Percentiles rank a stretch among this genome's conserved stretches.
phyloP scores from a whole-genome alignment of 176 grass and related monocot genomes.

The Zea mays region DNA sequence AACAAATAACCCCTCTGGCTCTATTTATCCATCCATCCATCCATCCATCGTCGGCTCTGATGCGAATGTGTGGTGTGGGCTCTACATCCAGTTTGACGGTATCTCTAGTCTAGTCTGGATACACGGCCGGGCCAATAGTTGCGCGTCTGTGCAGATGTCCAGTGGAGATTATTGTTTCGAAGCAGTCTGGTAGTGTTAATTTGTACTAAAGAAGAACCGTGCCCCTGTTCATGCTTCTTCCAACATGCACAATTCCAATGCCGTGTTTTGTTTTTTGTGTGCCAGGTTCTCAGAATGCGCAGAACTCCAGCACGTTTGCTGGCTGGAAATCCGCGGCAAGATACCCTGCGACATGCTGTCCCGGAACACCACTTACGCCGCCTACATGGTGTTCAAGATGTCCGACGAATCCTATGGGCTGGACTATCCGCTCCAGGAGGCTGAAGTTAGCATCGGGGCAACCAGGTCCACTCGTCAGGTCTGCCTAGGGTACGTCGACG shows the following conservation, averaged over 20 bases:
- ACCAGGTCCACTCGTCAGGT: background rate
- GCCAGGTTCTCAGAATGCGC: slow-evolving; percentile 47
- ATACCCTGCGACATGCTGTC: slow-evolving; percentile 49
- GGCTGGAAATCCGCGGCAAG: slow-evolving; percentile 55
- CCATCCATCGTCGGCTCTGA: too few relatives aligned
- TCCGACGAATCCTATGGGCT: background rate
- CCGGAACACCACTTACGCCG: slow-evolving; percentile 40
- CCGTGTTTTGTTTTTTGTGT: background rate
- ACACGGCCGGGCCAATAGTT: background rate
- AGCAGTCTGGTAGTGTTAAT: background rate
- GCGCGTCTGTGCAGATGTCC: background rate
- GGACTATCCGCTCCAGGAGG: slow-evolving; percentile 18
- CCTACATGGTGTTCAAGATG: slow-evolving; percentile 60
- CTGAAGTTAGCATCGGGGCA: slow-evolving; percentile 14
- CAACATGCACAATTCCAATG: background rate
- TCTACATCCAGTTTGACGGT: too few relatives aligned
- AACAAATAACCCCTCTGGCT: too few relatives aligned
- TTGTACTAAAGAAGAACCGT: background rate
- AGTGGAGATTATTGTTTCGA: background rate
- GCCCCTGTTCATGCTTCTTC: too few relatives aligned
- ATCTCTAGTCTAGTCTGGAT: too few relatives aligned
- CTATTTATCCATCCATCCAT: background rate
- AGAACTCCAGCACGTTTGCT: slow-evolving; percentile 36
- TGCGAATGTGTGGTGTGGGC: too few relatives aligned
- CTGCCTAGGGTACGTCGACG: slow-evolving; percentile 16